A percentile compares a stretch with the other conserved stretches of the same genome.
Evolutionary conservation across 2,329 filamentous ascomycete species (phyloP).

Genomic region (Alternaria consortialis): DNA sequence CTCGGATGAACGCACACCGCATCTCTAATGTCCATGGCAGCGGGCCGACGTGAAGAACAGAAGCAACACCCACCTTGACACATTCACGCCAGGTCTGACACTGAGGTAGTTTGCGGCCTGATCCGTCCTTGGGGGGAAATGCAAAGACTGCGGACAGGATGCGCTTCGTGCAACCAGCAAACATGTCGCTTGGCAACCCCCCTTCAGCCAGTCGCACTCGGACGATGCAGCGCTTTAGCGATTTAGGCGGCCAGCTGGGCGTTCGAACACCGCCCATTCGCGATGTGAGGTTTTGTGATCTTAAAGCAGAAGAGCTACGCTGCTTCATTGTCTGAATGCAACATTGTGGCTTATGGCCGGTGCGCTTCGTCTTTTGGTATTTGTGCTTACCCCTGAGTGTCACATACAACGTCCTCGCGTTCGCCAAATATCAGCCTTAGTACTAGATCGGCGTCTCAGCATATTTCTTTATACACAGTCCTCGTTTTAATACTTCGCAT

Average conservation of each 20-base stretch:
- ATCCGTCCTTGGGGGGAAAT: neutral
- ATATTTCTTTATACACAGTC: neutral
- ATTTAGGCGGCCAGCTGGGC: conserved; percentile 14
- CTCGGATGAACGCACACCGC: neutral
- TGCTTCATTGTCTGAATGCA: neutral
- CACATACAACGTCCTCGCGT: conserved; percentile 7
- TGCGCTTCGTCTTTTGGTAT: conserved; percentile 2
- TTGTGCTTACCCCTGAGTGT: conserved; percentile 14
- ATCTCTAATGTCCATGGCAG: neutral
- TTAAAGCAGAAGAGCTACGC: conserved; percentile 4
- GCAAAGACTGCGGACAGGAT: conserved; percentile 1
- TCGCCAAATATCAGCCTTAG: conserved; percentile 10
- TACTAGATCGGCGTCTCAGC: conserved; percentile 5
- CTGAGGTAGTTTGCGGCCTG: neutral
- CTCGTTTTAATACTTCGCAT: neutral
- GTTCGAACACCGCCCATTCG: conserved; percentile 3
- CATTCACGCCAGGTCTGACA: neutral
- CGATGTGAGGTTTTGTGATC: conserved; percentile 13
- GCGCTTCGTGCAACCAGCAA: conserved; percentile 12
- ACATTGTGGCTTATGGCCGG: neutral
- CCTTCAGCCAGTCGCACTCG: conserved; percentile 21
- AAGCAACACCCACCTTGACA: neutral
- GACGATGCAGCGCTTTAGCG: conserved; percentile 14
- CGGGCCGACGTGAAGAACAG: neutral
- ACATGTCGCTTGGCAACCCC: conserved; percentile 20